Evolutionary conservation across 345 rosid genomes (phyloP).

Genomic region (Laguncularia racemosa): DNA sequence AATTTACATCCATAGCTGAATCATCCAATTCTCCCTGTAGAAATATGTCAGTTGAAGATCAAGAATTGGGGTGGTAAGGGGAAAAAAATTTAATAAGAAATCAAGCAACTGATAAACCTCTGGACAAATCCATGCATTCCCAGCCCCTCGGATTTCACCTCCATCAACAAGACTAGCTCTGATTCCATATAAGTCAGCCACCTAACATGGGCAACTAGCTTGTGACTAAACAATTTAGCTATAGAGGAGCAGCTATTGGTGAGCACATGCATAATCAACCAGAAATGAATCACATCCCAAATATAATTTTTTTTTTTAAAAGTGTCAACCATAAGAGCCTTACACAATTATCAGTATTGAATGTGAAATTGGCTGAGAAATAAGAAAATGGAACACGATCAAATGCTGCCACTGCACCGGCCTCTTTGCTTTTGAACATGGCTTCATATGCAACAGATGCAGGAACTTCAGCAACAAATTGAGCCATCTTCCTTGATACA

Average conservation of each 20-base stretch:
- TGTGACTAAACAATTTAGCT: neutral
- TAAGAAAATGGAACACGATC: constrained; percentile 96
- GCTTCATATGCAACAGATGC: constrained; percentile 76
- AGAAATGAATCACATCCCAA: neutral
- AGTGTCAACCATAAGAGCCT: constrained; percentile 25
- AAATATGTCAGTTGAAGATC: constrained; percentile 11
- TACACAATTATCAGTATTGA: constrained; percentile 90
- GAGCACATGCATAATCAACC: no score
- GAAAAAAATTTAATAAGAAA: constrained; percentile 1
- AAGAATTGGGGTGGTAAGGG: constrained; percentile 9
- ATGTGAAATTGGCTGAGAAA: constrained; percentile 93
- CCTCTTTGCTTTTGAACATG: constrained; percentile 83
- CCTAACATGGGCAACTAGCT: constrained; percentile 34
- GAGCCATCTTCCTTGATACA: constrained; percentile 80
- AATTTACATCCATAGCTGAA: constrained; percentile 81
- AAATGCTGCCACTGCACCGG: constrained; percentile 98
- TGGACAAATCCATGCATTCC: constrained; percentile 98
- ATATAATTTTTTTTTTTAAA: no score
- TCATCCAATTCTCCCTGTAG: constrained; percentile 93
- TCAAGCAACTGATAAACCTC: constrained; percentile 47
- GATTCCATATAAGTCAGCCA: constrained; percentile 93
- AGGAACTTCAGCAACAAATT: constrained; percentile 54
- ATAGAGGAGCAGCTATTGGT: neutral
- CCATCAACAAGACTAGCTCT: constrained; percentile 99
- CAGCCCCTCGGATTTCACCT: constrained; percentile 98